Conservation (phyloP, 2,329 filamentous ascomycete genomes). For the Xylaria sp. region DNA sequence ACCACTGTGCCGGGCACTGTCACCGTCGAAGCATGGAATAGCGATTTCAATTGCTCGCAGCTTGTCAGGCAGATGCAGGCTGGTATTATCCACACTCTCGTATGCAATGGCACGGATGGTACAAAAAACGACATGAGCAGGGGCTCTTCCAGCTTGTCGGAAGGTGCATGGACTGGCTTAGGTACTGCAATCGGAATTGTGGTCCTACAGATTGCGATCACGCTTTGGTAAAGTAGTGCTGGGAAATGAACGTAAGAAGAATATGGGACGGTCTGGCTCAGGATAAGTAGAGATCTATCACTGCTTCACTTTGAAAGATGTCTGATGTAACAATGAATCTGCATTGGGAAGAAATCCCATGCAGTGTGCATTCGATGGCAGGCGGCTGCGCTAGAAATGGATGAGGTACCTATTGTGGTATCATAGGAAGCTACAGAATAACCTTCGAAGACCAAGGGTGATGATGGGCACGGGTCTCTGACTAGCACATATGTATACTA, state of each 20-base stretch:
- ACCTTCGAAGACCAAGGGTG: no score
- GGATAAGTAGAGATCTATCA: no score
- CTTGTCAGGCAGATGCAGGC: conserved; percentile 1
- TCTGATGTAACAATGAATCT: not conserved
- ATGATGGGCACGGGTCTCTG: no score
- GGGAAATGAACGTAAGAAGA: no score
- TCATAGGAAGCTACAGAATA: no score
- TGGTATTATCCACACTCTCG: conserved; percentile 1
- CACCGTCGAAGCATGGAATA: conserved; percentile 11
- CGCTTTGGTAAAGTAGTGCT: no score
- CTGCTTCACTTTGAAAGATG: no score
- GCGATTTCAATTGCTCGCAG: conserved; percentile 17
- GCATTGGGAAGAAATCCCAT: not conserved
- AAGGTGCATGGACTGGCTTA: not conserved
- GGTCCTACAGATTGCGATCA: not conserved
- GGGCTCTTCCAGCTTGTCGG: not conserved
- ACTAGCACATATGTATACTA: no score
- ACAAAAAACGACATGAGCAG: not conserved
- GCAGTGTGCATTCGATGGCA: not conserved
- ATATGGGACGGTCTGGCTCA: no score
- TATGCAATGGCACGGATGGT: conserved; percentile 14
- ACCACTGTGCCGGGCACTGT: conserved; percentile 9
- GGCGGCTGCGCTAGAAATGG: no score
- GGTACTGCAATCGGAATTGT: not conserved
- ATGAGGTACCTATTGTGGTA: no score